phyloP scores from a whole-genome alignment of 306 rosid species.

The Cicer bijugum region DNA sequence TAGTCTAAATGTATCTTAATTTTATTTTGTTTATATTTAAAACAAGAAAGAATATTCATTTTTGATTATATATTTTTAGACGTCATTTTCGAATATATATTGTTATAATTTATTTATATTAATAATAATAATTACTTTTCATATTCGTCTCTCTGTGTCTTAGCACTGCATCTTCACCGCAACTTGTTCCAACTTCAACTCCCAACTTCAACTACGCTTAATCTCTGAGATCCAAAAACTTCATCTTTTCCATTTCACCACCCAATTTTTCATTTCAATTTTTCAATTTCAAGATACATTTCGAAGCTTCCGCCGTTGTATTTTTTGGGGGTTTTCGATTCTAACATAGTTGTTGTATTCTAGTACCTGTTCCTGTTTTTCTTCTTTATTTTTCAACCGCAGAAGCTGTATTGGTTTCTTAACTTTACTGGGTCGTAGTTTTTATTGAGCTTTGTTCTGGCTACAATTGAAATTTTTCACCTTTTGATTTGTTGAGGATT shows the following conservation, averaged over 20 bases:
- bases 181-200: slow-evolving; percentile 49
- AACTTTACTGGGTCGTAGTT: slow-evolving; percentile 36
- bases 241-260: slow-evolving; percentile 20
- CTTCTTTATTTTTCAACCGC: neutral
- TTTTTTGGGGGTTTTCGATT: slow-evolving; percentile 37
- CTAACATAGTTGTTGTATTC: slow-evolving; percentile 18
- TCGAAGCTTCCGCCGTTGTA: slow-evolving; percentile 51
- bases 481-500: slow-evolving; percentile 16
- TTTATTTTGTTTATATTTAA: no score
- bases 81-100: neutral
- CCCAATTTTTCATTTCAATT: slow-evolving; percentile 38
- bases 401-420: slow-evolving; percentile 38
- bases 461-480: slow-evolving; percentile 34
- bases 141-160: slow-evolving; percentile 40
- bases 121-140: neutral
- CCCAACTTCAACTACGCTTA: slow-evolving; percentile 35
- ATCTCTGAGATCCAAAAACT: slow-evolving; percentile 54
- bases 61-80: no score
- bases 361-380: slow-evolving; percentile 38
- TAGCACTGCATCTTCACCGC: slow-evolving; percentile 41
- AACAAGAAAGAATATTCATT: no score
- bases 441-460: slow-evolving; percentile 22
- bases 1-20: no score
- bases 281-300: slow-evolving; percentile 47
- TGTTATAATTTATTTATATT: no score